Conservation (phyloP, 2,329 filamentous ascomycete genomes). For the Sphaerulina musiva region DNA sequence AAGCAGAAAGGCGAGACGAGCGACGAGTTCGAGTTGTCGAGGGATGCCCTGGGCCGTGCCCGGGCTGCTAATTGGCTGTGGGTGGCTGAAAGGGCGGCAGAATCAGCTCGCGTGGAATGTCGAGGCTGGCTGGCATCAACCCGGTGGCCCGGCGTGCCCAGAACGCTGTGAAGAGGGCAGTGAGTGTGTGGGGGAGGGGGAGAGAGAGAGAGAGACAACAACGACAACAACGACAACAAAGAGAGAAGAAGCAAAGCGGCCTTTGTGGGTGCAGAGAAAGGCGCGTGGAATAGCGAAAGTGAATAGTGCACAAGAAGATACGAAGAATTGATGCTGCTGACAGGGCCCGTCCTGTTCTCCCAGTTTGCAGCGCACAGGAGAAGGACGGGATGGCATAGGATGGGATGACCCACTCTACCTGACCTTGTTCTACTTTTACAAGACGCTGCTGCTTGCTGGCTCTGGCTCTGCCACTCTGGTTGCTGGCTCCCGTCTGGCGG, state of each 20-base stretch:
- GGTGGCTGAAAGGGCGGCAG: constrained; percentile 8
- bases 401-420: neutral
- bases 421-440: too few species aligned
- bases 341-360: neutral
- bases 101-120: constrained; percentile 8
- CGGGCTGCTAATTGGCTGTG: constrained; percentile 2
- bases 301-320: neutral
- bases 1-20: neutral
- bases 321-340: neutral
- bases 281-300: neutral
- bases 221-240: too few species aligned
- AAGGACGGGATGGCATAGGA: neutral
- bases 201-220: too few species aligned
- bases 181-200: too few species aligned
- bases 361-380: neutral
- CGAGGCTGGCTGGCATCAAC: constrained; percentile 7
- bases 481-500: too few species aligned
- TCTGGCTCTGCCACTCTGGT: neutral
- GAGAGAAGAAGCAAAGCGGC: neutral
- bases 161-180: neutral
- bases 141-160: neutral
- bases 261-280: neutral
- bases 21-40: neutral
- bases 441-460: neutral
- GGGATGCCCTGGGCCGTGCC: neutral